Evolutionary conservation across 2,329 filamentous ascomycete genomes (phyloP), one percentile per base, ranked within the genome.

Genomic region (Cryphonectria radicalis): DNA sequence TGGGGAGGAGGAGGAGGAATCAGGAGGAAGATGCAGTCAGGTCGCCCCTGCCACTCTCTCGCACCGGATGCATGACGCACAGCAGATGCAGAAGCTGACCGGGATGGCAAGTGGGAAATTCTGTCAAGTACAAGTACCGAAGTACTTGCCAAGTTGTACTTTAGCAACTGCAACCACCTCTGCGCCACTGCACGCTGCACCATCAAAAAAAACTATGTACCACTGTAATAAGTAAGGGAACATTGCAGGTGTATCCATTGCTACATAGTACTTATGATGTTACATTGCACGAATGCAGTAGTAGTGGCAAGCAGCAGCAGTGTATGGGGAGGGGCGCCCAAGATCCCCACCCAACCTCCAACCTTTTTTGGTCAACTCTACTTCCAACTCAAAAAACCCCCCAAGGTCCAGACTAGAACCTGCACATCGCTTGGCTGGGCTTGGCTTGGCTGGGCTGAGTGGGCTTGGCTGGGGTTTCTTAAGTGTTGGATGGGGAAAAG

Each of bases 391-490:
- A n/a, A 50, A 10, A n/a, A 50, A 10, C 4, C 22, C 22, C 46
- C 46, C 46, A 50, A 22, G 7, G 19, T 50, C 46, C 7, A 50
- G 19, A 50, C 46, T 11, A 50, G 46, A n/a, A 50, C 46, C 46
- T 50, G 46, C 46, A 50, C 22, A 50, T n/a, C 19, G 22, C 46
- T 50, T 50, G 46, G 46, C 46, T 50, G 22, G 46, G 46, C 46
- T 50, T n/a, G 46, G 46, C 46, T 50, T n/a, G 19, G 46, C 19
- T n/a, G 46, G 46, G 63, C 40, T 64, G 63, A 50, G 40, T 64
- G 25, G n/a, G 40, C 46, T 50, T 50, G 46, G 46, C 46, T 50
- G 46, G 46, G 46, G 7, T 50, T 50, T 50, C 22, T n/a, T 11
- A 4, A n/a, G 46, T 50, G 19, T 50, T 22, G 46, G 46, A 50